Percentiles rank a stretch among this genome's conserved stretches.
phyloP scores from a whole-genome alignment of 495 filamentous ascomycete species.

The Lasiosphaeria miniovina region DNA sequence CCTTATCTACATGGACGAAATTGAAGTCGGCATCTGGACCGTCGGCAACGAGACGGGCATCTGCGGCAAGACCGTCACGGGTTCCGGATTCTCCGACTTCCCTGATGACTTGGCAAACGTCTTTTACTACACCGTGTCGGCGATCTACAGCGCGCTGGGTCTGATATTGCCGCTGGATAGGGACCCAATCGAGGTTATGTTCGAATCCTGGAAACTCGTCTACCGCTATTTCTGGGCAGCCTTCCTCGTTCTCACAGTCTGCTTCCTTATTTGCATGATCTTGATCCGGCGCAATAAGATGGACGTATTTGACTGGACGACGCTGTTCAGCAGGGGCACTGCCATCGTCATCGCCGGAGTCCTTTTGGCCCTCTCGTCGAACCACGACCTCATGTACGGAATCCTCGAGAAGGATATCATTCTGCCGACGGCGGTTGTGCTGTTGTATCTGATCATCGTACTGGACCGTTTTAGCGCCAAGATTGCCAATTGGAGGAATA shows the following conservation, averaged over 20 bases:
- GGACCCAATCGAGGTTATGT: slow-evolving; percentile 14
- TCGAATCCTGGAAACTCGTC: slow-evolving; percentile 25
- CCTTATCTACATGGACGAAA: slow-evolving; percentile 14
- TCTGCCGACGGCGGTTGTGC: slow-evolving; percentile 13
- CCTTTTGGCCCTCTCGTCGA: slow-evolving; percentile 14
- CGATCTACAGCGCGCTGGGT: slow-evolving; percentile 21
- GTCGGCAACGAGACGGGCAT: slow-evolving; percentile 18
- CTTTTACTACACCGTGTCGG: slow-evolving; percentile 4
- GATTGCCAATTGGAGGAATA: slow-evolving; percentile 21
- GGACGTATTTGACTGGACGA: slow-evolving; percentile 18
- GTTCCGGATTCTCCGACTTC: slow-evolving; percentile 2
- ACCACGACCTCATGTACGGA: slow-evolving; percentile 15
- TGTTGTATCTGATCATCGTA: slow-evolving; percentile 21
- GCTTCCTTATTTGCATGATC: slow-evolving; percentile 20
- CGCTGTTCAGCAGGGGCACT: slow-evolving; percentile 9
- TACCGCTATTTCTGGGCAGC: slow-evolving; percentile 26
- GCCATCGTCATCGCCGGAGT: slow-evolving; percentile 8
- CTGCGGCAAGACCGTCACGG: slow-evolving; percentile 11
- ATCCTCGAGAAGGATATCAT: slow-evolving; percentile 17
- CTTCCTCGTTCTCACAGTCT: slow-evolving; percentile 16
- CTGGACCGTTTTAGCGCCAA: slow-evolving; percentile 17
- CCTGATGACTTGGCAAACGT: slow-evolving; percentile 6
- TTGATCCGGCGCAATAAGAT: slow-evolving; percentile 23
- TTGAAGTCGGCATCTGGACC: neutral
- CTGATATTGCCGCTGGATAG: slow-evolving; percentile 12